A percentile compares a stretch with the other conserved stretches of the same genome.
These are phyloP conservation scores for Quillaja saponaria DNA, from an alignment of 306 rosid species.

Conservation along the genomic window DNA sequence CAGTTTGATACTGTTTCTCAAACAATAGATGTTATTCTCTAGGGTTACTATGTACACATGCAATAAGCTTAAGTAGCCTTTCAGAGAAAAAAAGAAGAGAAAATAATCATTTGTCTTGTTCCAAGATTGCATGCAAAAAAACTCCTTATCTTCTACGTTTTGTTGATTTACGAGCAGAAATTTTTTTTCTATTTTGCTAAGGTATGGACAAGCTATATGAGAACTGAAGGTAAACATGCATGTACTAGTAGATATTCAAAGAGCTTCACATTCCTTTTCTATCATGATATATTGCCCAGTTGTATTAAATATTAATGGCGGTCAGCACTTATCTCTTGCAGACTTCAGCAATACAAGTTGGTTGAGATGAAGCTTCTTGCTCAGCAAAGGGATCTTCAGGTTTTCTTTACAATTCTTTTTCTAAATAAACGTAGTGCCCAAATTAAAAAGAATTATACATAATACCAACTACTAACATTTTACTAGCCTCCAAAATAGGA, in stretches of 20 bases:
- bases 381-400: conserved; percentile 91
- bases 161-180: background rate
- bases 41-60: conserved; percentile 1
- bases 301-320: no score
- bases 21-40: conserved; percentile 1
- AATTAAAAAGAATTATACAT: no score
- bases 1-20: background rate
- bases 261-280: no score
- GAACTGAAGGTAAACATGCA: background rate
- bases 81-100: no score
- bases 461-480: background rate
- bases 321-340: conserved; percentile 36
- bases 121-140: background rate
- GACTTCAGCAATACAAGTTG: conserved; percentile 95
- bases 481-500: no score
- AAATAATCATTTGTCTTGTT: background rate
- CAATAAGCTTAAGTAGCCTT: background rate
- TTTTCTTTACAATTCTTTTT: conserved; percentile 17
- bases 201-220: conserved; percentile 1
- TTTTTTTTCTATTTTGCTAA: background rate
- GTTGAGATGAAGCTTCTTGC: conserved; percentile 99
- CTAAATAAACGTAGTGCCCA: no score
- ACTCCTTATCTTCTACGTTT: background rate
- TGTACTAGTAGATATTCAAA: no score
- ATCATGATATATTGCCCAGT: no score